Conservation (phyloP, 75 land plant genomes). For the Picea glauca region DNA sequence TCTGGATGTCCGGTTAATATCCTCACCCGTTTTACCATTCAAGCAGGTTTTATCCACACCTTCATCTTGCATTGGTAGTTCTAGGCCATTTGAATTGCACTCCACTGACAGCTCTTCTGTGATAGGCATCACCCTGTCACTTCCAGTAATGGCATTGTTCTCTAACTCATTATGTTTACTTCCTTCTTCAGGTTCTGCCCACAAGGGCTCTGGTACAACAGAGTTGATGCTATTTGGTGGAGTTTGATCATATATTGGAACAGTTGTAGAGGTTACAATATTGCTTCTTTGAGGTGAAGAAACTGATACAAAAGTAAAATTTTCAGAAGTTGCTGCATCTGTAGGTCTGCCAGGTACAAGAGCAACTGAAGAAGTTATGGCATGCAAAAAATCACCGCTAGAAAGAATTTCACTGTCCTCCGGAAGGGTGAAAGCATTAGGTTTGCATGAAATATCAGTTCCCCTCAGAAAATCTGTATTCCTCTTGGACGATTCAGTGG, state of each 20-base stretch:
- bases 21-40: neutral
- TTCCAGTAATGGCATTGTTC: neutral
- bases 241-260: conserved; percentile 20
- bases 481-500: neutral
- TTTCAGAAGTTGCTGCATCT: neutral
- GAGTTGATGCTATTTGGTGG: conserved; percentile 4
- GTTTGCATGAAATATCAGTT: neutral
- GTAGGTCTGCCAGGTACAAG: neutral
- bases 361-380: neutral
- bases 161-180: conserved; percentile 5
- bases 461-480: neutral
- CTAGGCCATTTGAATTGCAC: neutral
- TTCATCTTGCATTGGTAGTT: conserved; percentile 2
- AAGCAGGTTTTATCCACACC: neutral
- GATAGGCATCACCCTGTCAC: neutral
- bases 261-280: neutral
- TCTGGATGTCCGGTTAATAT: neutral
- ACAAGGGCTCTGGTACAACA: neutral
- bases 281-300: conserved; percentile 3
- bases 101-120: conserved; percentile 1
- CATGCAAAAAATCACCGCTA: neutral
- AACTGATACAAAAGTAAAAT: neutral
- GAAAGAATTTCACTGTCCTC: conserved; percentile 8
- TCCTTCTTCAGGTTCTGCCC: conserved; percentile 8
- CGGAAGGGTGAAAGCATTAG: neutral